A percentile compares a stretch with the other conserved stretches of the same genome.
phyloP scores from a whole-genome alignment of 176 grass and related monocot species.

The Triticum monococcum region DNA sequence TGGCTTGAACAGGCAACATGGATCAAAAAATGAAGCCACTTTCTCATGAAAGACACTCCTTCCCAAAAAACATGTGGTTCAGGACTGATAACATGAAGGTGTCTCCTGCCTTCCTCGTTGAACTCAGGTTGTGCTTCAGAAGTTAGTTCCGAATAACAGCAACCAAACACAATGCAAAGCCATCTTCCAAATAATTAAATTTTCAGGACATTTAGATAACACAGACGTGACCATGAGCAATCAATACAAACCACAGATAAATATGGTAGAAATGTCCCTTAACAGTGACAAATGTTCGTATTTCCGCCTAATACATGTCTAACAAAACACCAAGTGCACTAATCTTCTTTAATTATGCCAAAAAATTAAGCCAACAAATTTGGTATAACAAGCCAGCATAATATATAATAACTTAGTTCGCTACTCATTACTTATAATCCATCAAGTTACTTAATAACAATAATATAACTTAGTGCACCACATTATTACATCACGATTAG shows the following conservation, averaged over 20 bases:
- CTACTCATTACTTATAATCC: too few relatives aligned
- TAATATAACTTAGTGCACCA: too few relatives aligned
- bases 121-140: slow-evolving; percentile 23
- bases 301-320: neutral
- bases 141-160: slow-evolving; percentile 36
- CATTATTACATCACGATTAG: neutral
- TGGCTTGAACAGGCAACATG: neutral
- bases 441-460: too few relatives aligned
- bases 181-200: slow-evolving; percentile 65
- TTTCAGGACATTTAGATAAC: neutral
- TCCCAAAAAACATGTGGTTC: neutral
- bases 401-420: neutral
- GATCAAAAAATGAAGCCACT: neutral
- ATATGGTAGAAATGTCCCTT: neutral
- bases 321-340: neutral
- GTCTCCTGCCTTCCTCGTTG: too few relatives aligned
- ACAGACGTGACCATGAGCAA: neutral
- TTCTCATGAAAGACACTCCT: neutral
- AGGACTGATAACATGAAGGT: neutral
- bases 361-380: neutral
- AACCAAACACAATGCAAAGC: slow-evolving; percentile 79
- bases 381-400: neutral
- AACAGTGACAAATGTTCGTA: neutral
- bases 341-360: neutral
- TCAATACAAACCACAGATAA: neutral